phyloP scores from a whole-genome alignment of 768 basidiomycete species.

The Lentinula detonsa region DNA sequence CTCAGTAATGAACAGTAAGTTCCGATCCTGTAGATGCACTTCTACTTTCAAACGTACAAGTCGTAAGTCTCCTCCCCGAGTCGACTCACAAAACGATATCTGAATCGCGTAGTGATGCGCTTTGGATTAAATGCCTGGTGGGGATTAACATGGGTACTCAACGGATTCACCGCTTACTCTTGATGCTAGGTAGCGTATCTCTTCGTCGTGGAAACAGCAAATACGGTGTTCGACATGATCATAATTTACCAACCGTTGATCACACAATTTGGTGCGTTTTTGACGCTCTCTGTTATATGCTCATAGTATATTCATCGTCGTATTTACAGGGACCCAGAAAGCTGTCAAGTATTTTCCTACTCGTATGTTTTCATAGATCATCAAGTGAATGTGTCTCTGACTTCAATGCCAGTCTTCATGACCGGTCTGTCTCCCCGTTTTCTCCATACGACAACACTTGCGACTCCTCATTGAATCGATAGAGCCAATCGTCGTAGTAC shows the following conservation, averaged over 20 bases:
- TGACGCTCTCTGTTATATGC: background rate
- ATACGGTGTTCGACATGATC: slow-evolving; percentile 37
- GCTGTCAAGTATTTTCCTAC: slow-evolving; percentile 26
- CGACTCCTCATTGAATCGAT: slow-evolving; percentile 8
- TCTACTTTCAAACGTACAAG: slow-evolving; percentile 4
- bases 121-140: slow-evolving; percentile 36
- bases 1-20: background rate
- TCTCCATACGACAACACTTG: too few relatives aligned
- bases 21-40: background rate
- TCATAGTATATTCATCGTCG: background rate
- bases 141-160: slow-evolving; percentile 3
- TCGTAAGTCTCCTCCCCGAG: background rate
- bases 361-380: slow-evolving; percentile 6
- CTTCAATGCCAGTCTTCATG: slow-evolving; percentile 17
- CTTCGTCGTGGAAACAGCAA: slow-evolving; percentile 35
- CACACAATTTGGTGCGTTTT: slow-evolving; percentile 27
- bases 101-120: slow-evolving; percentile 26
- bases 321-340: slow-evolving; percentile 20
- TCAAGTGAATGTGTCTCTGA: background rate
- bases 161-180: background rate
- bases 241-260: slow-evolving; percentile 45
- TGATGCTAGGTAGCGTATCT: slow-evolving; percentile 30
- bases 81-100: background rate
- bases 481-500: slow-evolving; percentile 28
- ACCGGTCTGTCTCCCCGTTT: slow-evolving; percentile 12